These are phyloP conservation scores for Magnaporthales sp. DNA, from an alignment of 2,329 filamentous ascomycete species.

Conservation along the genomic window DNA sequence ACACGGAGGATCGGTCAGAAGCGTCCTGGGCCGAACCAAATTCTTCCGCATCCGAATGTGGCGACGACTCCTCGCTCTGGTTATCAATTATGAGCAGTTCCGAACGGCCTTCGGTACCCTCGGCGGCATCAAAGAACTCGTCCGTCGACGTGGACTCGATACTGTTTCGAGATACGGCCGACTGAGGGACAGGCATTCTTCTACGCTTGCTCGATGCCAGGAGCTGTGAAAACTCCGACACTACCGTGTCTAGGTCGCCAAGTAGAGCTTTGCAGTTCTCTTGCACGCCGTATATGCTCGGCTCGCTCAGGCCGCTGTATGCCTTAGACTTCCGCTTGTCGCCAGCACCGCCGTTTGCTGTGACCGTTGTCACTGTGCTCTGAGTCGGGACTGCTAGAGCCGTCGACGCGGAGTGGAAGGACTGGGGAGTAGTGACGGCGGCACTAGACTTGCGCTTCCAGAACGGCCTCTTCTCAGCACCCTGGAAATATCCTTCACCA, in stretches of 20 bases:
- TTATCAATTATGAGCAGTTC: constrained; percentile 67
- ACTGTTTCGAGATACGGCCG: constrained; percentile 45
- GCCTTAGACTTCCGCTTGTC: constrained; percentile 22
- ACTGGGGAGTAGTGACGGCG: constrained; percentile 29
- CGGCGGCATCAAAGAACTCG: constrained; percentile 90
- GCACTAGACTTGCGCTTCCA: constrained; percentile 83
- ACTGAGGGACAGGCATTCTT: constrained; percentile 46
- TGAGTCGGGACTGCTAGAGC: constrained; percentile 34
- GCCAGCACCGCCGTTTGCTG: constrained; percentile 11
- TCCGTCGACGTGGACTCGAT: constrained; percentile 70
- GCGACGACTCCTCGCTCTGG: constrained; percentile 55
- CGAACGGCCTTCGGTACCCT: constrained; percentile 52
- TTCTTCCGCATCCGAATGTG: constrained; percentile 3
- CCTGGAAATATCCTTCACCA: constrained; percentile 44
- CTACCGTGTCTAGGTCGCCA: constrained; percentile 73
- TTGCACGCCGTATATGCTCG: constrained; percentile 47
- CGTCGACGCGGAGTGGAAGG: constrained; percentile 25
- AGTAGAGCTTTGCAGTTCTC: constrained; percentile 80
- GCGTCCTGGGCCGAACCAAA: constrained; percentile 35
- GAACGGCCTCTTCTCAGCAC: constrained; percentile 61
- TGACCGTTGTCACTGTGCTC: constrained; percentile 18
- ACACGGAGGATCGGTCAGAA: constrained; percentile 54
- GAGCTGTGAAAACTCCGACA: constrained; percentile 71
- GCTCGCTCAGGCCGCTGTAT: constrained; percentile 34
- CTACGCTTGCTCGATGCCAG: constrained; percentile 73